phyloP scores from a whole-genome alignment of 371 early-diverging fungal species.

The Mucor piriformis region DNA sequence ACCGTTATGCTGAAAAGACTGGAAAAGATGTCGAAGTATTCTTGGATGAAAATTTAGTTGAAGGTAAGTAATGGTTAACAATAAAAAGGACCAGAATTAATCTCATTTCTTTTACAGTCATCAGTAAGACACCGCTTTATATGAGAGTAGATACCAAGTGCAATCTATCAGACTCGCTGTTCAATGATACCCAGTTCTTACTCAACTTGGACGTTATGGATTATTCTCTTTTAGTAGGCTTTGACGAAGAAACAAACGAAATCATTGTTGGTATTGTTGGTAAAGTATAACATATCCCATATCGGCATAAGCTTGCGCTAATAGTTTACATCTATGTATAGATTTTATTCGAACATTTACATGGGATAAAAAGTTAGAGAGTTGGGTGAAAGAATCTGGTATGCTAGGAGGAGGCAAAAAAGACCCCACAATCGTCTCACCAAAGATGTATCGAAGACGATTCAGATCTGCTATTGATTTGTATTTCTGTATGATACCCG shows the following conservation, averaged over 20 bases:
- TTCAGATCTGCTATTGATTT: constrained; percentile 92
- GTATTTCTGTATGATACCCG: constrained; percentile 81
- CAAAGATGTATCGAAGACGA: constrained; percentile 88
- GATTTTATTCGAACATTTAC: constrained; percentile 96
- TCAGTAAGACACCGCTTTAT: constrained; percentile 84
- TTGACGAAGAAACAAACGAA: constrained; percentile 81
- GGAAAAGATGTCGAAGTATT: constrained; percentile 86
- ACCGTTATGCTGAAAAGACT: constrained; percentile 87
- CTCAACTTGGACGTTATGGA: constrained; percentile 92
- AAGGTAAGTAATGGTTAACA: constrained; percentile 48
- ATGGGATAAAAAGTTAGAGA: constrained; percentile 95
- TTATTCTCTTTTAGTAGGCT: constrained; percentile 91
- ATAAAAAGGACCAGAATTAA: neutral
- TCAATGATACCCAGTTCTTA: constrained; percentile 90
- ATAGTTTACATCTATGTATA: no score
- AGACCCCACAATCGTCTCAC: constrained; percentile 93
- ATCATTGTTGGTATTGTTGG: constrained; percentile 92
- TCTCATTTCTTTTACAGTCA: constrained; percentile 42
- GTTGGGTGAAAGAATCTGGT: constrained; percentile 92
- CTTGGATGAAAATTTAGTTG: constrained; percentile 90
- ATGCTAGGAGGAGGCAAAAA: constrained; percentile 84
- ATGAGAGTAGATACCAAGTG: constrained; percentile 87
- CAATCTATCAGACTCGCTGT: constrained; percentile 76
- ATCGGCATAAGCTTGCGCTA: neutral
- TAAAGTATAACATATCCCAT: constrained; percentile 35